phyloP scores from a whole-genome alignment of 2,329 filamentous ascomycete species.

The Talaromyces rugulosus region DNA sequence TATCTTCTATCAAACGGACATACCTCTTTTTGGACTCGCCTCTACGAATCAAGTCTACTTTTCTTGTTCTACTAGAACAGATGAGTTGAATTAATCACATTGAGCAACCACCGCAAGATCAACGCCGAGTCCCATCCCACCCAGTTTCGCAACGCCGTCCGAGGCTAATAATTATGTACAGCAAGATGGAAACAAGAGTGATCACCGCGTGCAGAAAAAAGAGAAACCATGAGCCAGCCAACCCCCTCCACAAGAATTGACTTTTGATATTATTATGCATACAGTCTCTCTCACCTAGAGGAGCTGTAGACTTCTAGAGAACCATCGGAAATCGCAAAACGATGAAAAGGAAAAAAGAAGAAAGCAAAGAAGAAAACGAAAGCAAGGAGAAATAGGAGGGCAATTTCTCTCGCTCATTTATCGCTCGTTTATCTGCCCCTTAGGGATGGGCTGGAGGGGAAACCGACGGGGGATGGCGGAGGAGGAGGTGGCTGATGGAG shows the following conservation, averaged over 20 bases:
- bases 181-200: not conserved
- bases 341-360: not conserved
- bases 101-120: not conserved
- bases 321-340: not conserved
- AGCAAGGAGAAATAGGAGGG: not conserved
- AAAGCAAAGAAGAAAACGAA: not conserved
- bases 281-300: not conserved
- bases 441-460: constrained; percentile 9
- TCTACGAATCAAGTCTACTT: not conserved
- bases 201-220: not conserved
- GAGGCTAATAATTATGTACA: not conserved
- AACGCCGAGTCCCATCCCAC: not conserved
- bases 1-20: not conserved
- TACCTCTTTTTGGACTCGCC: not conserved
- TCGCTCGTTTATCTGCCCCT: not conserved
- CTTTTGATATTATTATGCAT: not conserved
- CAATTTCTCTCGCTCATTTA: not conserved
- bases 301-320: not conserved
- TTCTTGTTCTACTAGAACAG: not conserved
- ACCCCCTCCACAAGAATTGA: not conserved
- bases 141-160: not conserved
- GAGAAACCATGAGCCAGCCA: not conserved
- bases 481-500: constrained; percentile 23
- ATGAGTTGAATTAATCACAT: not conserved
- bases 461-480: constrained; percentile 28